Evolutionary conservation across 169 alveolate species (phyloP), one percentile per base, ranked within the genome.

Genomic region (Plasmodium cynomolgi): DNA sequence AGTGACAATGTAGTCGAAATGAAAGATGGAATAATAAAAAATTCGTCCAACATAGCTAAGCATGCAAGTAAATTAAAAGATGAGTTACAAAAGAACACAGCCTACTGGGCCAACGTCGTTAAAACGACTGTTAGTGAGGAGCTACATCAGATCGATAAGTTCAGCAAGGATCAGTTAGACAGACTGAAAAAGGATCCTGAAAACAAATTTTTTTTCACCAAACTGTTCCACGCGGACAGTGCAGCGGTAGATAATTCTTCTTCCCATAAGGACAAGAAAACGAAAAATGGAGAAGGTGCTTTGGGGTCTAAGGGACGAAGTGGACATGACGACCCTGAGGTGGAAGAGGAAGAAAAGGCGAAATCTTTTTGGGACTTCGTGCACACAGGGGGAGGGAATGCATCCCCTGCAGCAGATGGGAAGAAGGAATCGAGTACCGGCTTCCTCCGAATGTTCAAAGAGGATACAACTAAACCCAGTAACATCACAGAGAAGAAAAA

Each of bases 121-220:
- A 85, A 85, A 17, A 85, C 79, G 37, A 62, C 85, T 0, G 23
- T 50, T 17, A 75, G 71, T 31, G 93, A 85, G 34, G 93, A 85
- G 79, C 37, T 33, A n/a, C 37, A 74, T n/a, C 26, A 37, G 37
- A 77, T 74, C 34, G 84, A 85, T 50, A 44, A 50, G 37, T 44
- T 29, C 20, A 85, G 84, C 26, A 50, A 44, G 13, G 93, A 85
- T 1, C 77, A 85, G 26, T 74, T 85, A 15, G 54, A 85, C 58
- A 85, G 41, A 74, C 79, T 85, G 58, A 85, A 50, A 23, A 72
- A 74, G 20, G 39, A 26, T 31, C 62, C 93, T 7, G 85, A 85
- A 11, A 44, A 54, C 5, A 74, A 50, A 37, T 29, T 85, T 8
- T 74, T 85, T 39, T 85, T 74, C 58, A 47, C 93, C 31, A 85